Percentiles rank a stretch among this genome's conserved stretches.
These are phyloP conservation scores for Mrakia blollopis DNA, from an alignment of 768 basidiomycete genomes.

Conservation along the genomic window DNA sequence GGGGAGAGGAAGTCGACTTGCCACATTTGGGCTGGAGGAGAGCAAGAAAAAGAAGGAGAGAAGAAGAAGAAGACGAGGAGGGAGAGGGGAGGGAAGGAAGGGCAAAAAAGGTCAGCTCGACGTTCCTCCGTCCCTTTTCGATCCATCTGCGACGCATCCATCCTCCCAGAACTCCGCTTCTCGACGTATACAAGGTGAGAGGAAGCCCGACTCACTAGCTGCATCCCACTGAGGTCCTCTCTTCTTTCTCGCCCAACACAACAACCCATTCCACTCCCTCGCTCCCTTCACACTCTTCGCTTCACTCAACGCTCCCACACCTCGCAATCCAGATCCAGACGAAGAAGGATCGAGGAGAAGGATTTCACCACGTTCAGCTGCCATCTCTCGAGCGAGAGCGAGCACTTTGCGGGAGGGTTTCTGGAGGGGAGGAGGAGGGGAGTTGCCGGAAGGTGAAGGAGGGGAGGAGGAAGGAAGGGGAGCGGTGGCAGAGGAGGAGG, in stretches of 20 bases:
- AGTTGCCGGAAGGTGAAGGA: not conserved
- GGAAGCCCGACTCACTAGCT: not conserved
- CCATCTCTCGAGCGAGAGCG: not conserved
- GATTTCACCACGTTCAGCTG: not conserved
- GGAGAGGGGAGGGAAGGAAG: conserved; percentile 39
- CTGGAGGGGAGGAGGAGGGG: not conserved
- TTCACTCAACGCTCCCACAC: not conserved
- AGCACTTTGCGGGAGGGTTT: not conserved
- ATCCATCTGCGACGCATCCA: conserved; percentile 1
- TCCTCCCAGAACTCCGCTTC: not conserved
- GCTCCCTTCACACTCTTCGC: conserved; percentile 26
- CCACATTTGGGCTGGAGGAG: conserved; percentile 12
- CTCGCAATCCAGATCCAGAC: not conserved
- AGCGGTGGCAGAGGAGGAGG: not conserved
- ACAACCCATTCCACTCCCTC: conserved; percentile 16
- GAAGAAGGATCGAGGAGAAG: not conserved
- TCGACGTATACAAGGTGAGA: not conserved
- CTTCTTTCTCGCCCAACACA: conserved; percentile 28
- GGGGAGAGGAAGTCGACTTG: conserved; percentile 31
- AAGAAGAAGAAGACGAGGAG: conserved; percentile 42
- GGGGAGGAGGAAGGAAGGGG: not conserved
- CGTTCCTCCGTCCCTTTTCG: conserved; percentile 37
- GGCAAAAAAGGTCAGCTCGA: conserved; percentile 53
- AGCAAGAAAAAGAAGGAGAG: conserved; percentile 44
- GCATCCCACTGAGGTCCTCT: conserved; percentile 26